Evolutionary conservation across 2,329 filamentous ascomycete genomes (phyloP).

Genomic region (Ophiocordyceps camponoti-rufipedis): DNA sequence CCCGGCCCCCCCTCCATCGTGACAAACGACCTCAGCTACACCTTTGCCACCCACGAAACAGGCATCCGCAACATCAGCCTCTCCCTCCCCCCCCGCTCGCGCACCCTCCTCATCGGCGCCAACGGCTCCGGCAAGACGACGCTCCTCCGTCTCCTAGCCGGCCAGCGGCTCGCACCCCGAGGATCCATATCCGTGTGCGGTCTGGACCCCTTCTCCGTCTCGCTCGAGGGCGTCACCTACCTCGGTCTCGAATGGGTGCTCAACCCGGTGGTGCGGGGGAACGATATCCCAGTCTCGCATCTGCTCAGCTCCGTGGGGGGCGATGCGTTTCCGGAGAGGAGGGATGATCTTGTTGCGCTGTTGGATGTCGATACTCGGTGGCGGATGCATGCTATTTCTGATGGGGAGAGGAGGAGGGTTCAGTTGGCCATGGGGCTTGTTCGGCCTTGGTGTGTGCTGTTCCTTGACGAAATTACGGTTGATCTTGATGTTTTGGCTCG

Average conservation of each 20-base stretch:
- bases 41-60: conserved; percentile 69
- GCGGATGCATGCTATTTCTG: conserved; percentile 91
- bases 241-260: conserved; percentile 96
- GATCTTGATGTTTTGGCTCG: conserved; percentile 80
- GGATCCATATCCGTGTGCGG: conserved; percentile 60
- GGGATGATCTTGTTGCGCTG: conserved; percentile 74
- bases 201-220: conserved; percentile 79
- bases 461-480: conserved; percentile 94
- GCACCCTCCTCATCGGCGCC: conserved; percentile 84
- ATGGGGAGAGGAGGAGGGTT: conserved; percentile 79
- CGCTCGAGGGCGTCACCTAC: conserved; percentile 88
- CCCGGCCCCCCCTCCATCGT: conserved; percentile 41
- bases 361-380: conserved; percentile 83
- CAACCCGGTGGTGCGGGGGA: conserved; percentile 76
- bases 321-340: conserved; percentile 58
- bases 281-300: conserved; percentile 80
- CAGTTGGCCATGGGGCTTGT: conserved; percentile 93
- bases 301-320: conserved; percentile 76
- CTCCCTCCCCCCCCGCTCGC: conserved; percentile 61
- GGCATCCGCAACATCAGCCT: conserved; percentile 61
- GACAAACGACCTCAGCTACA: conserved; percentile 66
- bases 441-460: conserved; percentile 74
- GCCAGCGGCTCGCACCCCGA: conserved; percentile 76
- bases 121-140: conserved; percentile 98
- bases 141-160: conserved; percentile 79